Base-by-base conservation (phyloP, 768 basidiomycete species). In the Tulasnella calospora region DNA sequence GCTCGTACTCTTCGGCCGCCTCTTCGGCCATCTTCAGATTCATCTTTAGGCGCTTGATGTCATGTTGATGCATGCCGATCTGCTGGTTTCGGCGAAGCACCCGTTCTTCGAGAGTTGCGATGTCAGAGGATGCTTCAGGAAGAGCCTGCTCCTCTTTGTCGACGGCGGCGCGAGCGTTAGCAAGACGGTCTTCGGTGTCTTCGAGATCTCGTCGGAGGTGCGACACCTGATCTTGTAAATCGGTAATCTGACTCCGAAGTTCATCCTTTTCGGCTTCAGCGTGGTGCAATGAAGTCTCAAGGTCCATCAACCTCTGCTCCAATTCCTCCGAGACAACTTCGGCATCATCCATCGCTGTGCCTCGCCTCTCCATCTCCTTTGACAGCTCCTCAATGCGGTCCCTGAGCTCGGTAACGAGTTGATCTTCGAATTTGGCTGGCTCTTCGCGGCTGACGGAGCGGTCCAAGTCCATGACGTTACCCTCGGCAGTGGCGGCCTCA, bases 11-110 rank as follows among this genome's bases (percentile, higher is more conserved):
- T 3, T 82, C 83, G 51, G 94, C 83, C 9, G 92, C 87, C 36
- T 94, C 93, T 82, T 95, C 94, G 77, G 92, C 90, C 44, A 94
- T 84, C 77, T 87, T 86, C 73, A 92, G 82, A 80, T 95, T 95
- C 77, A 90, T 90, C 83, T 94, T 93, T 47, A 94, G 85, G 46
- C 92, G 89, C 80, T 88, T 88, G 80, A 92, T 92, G 79, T 94
- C 94, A 81, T 94, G 92, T 79, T 93, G 93, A 77, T 92, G 91
- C 74, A 92, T 87, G 15, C 90, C 91, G 80, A 94, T 90, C 82
- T 92, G 92, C 80, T 93, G 90, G 4, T 90, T 92, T 51, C 90
- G 86, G 69, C 92, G 86, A 80, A 87, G 81, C 36, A 94, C 87
- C 10, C 92, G 89, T 17, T 82, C 84, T 80, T 94, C 91, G 36